Conservation (phyloP, 2,329 filamentous ascomycete genomes). For the Epichloe amarillans region DNA sequence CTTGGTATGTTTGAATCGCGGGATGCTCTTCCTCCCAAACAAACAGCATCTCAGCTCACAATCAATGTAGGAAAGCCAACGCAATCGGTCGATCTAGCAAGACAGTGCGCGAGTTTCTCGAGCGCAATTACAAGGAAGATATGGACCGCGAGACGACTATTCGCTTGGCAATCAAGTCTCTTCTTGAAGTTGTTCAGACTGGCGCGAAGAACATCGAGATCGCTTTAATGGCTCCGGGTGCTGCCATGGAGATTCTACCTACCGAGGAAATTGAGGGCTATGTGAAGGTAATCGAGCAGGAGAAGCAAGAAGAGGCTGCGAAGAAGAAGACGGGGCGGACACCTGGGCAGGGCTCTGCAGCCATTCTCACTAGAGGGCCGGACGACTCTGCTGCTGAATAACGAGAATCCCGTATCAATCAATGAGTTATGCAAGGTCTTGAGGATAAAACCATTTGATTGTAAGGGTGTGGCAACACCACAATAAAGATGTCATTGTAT, state of each 20-base stretch:
- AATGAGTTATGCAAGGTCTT: background rate
- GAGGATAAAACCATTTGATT: background rate
- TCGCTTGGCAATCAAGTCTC: slow-evolving; percentile 92
- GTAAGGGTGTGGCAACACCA: slow-evolving; percentile 10
- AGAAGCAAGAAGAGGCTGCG: slow-evolving; percentile 97
- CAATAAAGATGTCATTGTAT: slow-evolving; percentile 21
- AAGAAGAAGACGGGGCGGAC: slow-evolving; percentile 84
- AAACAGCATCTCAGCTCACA: slow-evolving; percentile 6
- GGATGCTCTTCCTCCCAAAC: slow-evolving; percentile 4
- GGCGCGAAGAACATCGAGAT: slow-evolving; percentile 99
- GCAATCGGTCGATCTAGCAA: slow-evolving; percentile 97
- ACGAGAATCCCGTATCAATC: slow-evolving; percentile 5
- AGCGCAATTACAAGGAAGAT: slow-evolving; percentile 96
- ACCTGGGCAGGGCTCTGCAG: slow-evolving; percentile 54
- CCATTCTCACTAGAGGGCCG: slow-evolving; percentile 56
- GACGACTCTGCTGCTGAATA: slow-evolving; percentile 27
- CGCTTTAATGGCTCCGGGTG: slow-evolving; percentile 89
- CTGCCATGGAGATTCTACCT: slow-evolving; percentile 82
- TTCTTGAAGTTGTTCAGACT: slow-evolving; percentile 95
- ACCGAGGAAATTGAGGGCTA: slow-evolving; percentile 94
- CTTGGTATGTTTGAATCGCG: slow-evolving; percentile 50
- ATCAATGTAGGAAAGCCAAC: slow-evolving; percentile 75
- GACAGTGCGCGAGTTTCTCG: slow-evolving; percentile 95
- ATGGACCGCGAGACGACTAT: slow-evolving; percentile 96
- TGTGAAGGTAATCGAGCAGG: slow-evolving; percentile 97